Percentiles rank a stretch among this genome's conserved stretches.
Conservation (phyloP, 2,329 filamentous ascomycete species). For the Albophoma yamanashiensis region DNA sequence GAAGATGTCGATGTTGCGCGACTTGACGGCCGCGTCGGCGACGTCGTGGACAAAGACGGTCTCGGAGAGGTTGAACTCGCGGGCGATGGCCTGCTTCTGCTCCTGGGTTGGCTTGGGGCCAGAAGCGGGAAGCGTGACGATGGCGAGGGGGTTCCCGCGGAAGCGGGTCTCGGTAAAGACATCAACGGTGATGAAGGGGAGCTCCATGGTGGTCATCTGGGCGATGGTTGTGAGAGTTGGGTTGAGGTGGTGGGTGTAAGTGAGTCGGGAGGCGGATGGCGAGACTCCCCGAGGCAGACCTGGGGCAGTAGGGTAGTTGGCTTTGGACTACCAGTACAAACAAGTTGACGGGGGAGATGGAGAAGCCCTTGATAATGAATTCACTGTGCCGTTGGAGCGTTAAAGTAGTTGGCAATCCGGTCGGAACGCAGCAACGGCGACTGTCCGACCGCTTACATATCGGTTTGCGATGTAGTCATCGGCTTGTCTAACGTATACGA, state of each 20-base stretch:
- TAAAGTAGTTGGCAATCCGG: not conserved
- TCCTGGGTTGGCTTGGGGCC: slow-evolving; percentile 31
- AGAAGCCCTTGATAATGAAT: not conserved
- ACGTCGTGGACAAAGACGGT: slow-evolving; percentile 50
- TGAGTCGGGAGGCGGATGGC: not conserved
- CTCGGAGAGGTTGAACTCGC: slow-evolving; percentile 55
- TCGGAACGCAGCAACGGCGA: not conserved
- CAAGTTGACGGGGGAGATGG: not conserved
- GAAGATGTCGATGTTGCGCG: slow-evolving; percentile 47
- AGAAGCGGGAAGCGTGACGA: slow-evolving; percentile 39
- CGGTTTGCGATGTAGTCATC: not conserved
- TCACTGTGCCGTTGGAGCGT: not conserved
- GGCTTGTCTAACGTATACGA: not conserved
- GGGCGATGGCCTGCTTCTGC: slow-evolving; percentile 47
- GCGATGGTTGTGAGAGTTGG: not conserved
- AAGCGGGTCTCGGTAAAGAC: slow-evolving; percentile 44
- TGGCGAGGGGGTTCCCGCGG: slow-evolving; percentile 49
- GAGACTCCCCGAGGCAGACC: not conserved
- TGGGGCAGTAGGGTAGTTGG: not conserved
- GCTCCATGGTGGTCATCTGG: slow-evolving; percentile 18
- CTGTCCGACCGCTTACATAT: not conserved
- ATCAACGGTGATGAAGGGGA: slow-evolving; percentile 43
- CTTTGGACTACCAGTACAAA: not conserved
- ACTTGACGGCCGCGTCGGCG: slow-evolving; percentile 16
- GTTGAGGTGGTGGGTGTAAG: not conserved